Conservation (phyloP, 169 alveolate genomes). For the Plasmodium relictum region DNA sequence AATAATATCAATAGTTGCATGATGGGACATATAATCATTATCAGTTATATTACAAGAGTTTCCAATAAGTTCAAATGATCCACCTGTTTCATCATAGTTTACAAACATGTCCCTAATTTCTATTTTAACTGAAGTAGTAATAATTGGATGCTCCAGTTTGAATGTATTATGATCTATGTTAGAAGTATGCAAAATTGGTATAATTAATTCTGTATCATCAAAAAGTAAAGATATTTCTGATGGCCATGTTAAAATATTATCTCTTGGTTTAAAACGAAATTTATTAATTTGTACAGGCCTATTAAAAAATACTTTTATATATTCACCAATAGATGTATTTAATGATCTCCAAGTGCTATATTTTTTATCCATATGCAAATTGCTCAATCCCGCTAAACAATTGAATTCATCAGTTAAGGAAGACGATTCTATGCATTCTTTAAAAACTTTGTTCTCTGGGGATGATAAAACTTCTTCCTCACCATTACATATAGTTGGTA, state of each 20-base stretch:
- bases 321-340: slow-evolving; percentile 79
- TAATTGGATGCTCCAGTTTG: slow-evolving; percentile 79
- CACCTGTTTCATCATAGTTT: slow-evolving; percentile 78
- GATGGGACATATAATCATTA: slow-evolving; percentile 2
- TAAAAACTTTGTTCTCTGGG: slow-evolving; percentile 13
- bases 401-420: slow-evolving; percentile 68
- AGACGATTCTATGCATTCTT: slow-evolving; percentile 46
- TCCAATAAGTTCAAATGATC: slow-evolving; percentile 83
- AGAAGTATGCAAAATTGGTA: slow-evolving; percentile 82
- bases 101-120: slow-evolving; percentile 79
- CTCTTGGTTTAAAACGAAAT: slow-evolving; percentile 82
- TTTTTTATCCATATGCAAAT: slow-evolving; percentile 79
- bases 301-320: slow-evolving; percentile 77
- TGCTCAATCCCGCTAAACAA: slow-evolving; percentile 80
- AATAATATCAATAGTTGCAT: slow-evolving; percentile 64
- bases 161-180: slow-evolving; percentile 76
- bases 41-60: slow-evolving; percentile 56
- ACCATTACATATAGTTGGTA: slow-evolving; percentile 51
- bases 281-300: slow-evolving; percentile 80
- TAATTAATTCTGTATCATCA: slow-evolving; percentile 77
- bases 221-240: slow-evolving; percentile 79
- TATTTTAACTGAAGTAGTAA: slow-evolving; percentile 77
- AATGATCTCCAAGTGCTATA: slow-evolving; percentile 79
- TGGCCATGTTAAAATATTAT: slow-evolving; percentile 83
- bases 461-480: slow-evolving; percentile 40